Percentiles rank a stretch among this genome's conserved stretches.
These are phyloP conservation scores for Candida pseudoviswanathii DNA, from an alignment of 1,139 yeast genomes.

Conservation along the genomic window DNA sequence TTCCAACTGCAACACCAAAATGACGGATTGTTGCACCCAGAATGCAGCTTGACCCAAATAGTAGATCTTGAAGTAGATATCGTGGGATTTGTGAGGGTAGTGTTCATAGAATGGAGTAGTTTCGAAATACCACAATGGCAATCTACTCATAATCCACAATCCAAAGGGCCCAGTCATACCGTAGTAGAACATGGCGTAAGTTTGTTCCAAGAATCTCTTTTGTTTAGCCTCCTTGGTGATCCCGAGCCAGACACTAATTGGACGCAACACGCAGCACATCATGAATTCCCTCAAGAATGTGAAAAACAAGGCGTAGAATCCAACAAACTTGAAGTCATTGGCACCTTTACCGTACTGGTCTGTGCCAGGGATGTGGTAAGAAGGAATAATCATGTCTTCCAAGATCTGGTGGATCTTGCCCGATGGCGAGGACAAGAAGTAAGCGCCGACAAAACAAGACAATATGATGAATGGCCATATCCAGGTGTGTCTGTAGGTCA, in stretches of 20 bases:
- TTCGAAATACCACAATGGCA: constrained; percentile 87
- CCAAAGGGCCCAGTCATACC: constrained; percentile 86
- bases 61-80: constrained; percentile 70
- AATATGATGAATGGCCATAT: constrained; percentile 62
- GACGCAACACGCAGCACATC: constrained; percentile 81
- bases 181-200: constrained; percentile 81
- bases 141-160: constrained; percentile 78
- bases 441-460: constrained; percentile 36
- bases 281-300: constrained; percentile 88
- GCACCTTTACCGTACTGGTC: constrained; percentile 82
- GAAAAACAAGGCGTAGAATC: constrained; percentile 80
- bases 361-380: constrained; percentile 63
- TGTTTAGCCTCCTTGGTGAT: constrained; percentile 60
- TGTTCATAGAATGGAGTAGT: constrained; percentile 76
- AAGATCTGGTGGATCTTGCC: constrained; percentile 58
- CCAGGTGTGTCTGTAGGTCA: constrained; percentile 79
- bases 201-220: constrained; percentile 89
- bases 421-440: constrained; percentile 52
- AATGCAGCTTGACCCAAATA: constrained; percentile 93
- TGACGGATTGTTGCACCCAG: constrained; percentile 95
- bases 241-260: constrained; percentile 61
- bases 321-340: constrained; percentile 79
- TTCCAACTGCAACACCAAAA: constrained; percentile 80
- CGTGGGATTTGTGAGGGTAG: constrained; percentile 84
- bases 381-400: constrained; percentile 64